A percentile compares a stretch with the other conserved stretches of the same genome.
Conservation (phyloP, 2,329 filamentous ascomycete species). For the Ilyonectria robusta region DNA sequence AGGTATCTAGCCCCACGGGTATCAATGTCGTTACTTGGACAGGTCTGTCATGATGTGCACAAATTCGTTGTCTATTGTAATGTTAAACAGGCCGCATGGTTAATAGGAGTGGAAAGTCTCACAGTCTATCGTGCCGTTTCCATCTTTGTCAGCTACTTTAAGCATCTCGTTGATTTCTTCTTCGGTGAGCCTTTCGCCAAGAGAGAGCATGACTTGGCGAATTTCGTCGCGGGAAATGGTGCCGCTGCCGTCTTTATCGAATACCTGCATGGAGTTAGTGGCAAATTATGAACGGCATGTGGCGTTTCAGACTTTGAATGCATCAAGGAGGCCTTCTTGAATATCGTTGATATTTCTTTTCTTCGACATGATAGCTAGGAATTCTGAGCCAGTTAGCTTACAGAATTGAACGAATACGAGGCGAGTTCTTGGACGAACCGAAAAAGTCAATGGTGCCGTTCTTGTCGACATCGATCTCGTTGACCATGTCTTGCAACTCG, state of each 20-base stretch:
- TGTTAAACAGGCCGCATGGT: neutral
- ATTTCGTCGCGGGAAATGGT: constrained; percentile 91
- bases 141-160: constrained; percentile 89
- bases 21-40: neutral
- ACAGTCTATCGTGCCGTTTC: constrained; percentile 92
- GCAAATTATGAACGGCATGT: neutral
- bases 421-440: constrained; percentile 66
- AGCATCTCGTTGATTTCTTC: constrained; percentile 96
- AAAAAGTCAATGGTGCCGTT: constrained; percentile 94
- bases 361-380: constrained; percentile 92
- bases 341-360: constrained; percentile 96
- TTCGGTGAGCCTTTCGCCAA: constrained; percentile 91
- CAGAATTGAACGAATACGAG: neutral
- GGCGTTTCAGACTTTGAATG: constrained; percentile 74
- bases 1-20: neutral
- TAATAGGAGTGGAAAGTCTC: constrained; percentile 53
- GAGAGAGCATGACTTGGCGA: constrained; percentile 92
- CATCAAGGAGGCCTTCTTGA: constrained; percentile 90
- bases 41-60: neutral
- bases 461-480: constrained; percentile 93
- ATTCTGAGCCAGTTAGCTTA: constrained; percentile 71
- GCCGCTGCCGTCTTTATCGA: constrained; percentile 91
- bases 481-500: constrained; percentile 93
- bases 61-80: neutral
- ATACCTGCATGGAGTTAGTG: constrained; percentile 65